Conservation (phyloP, 441 rosid genomes). For the Melastoma candidum region DNA sequence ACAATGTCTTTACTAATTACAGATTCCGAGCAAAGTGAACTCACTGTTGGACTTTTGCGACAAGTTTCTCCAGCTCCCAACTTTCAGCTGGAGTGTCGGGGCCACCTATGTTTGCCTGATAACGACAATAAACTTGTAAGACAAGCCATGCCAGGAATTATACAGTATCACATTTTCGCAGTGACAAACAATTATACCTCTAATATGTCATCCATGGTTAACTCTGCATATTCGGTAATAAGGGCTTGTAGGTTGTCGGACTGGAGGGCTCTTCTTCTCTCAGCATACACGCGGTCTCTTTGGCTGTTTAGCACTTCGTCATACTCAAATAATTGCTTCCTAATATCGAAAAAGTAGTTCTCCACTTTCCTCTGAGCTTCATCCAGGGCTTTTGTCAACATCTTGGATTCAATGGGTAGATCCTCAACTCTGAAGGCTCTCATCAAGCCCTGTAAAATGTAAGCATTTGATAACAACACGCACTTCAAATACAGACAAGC, state of each 20-base stretch:
- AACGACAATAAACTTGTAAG: conserved; percentile 1
- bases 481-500: too few relatives aligned
- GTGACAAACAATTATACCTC: conserved; percentile 43
- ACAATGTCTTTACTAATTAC: too few relatives aligned
- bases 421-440: conserved; percentile 96
- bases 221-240: conserved; percentile 87
- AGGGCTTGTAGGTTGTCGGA: conserved; percentile 82
- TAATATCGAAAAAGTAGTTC: conserved; percentile 86
- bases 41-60: conserved; percentile 93
- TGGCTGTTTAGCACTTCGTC: conserved; percentile 97
- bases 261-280: conserved; percentile 91
- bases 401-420: conserved; percentile 87
- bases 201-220: conserved; percentile 94
- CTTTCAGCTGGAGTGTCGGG: conserved; percentile 57
- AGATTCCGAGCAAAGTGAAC: conserved; percentile 8
- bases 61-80: conserved; percentile 91
- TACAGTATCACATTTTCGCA: neutral
- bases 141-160: neutral
- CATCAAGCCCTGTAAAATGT: conserved; percentile 74
- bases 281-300: conserved; percentile 92
- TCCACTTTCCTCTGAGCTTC: conserved; percentile 99
- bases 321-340: conserved; percentile 89
- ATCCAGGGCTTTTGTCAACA: conserved; percentile 94
- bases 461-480: neutral
- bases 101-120: conserved; percentile 78